Percentiles rank a stretch among this genome's conserved stretches.
Evolutionary conservation across 2,329 filamentous ascomycete species (phyloP).

Genomic region (Plenodomus tracheiphilus): DNA sequence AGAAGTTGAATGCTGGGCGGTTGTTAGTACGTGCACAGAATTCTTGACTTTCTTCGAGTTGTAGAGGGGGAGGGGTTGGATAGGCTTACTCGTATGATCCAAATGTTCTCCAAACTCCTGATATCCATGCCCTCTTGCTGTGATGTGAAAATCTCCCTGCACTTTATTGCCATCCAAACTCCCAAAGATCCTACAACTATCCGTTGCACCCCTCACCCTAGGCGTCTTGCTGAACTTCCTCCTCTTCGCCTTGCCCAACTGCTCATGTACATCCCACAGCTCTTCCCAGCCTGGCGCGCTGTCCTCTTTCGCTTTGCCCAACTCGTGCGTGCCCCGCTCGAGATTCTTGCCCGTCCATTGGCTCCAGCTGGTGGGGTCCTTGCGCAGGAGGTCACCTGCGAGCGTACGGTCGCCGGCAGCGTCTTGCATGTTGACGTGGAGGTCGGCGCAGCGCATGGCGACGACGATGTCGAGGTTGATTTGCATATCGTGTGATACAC

Average conservation of each 20-base stretch:
- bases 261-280: constrained; percentile 90
- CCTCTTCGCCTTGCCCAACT: constrained; percentile 73
- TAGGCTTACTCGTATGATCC: constrained; percentile 72
- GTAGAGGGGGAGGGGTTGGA: not conserved
- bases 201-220: constrained; percentile 59
- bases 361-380: constrained; percentile 77
- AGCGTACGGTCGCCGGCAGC: constrained; percentile 89
- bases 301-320: constrained; percentile 46
- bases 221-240: constrained; percentile 75
- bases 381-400: constrained; percentile 72
- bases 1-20: constrained; percentile 88
- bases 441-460: constrained; percentile 79
- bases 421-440: constrained; percentile 98
- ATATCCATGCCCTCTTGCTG: constrained; percentile 94
- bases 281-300: constrained; percentile 53
- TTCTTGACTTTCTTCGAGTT: not conserved
- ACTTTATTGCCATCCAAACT: constrained; percentile 94
- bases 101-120: constrained; percentile 77
- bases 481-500: constrained; percentile 82
- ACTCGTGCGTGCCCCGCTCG: constrained; percentile 52
- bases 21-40: constrained; percentile 5
- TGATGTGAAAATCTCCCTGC: constrained; percentile 97
- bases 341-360: constrained; percentile 77
- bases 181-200: constrained; percentile 88
- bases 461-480: constrained; percentile 96